A percentile compares a stretch with the other conserved stretches of the same genome.
These are phyloP conservation scores for Rubia yunnanensis DNA, from an alignment of 257 asterid species.

Conservation along the genomic window DNA sequence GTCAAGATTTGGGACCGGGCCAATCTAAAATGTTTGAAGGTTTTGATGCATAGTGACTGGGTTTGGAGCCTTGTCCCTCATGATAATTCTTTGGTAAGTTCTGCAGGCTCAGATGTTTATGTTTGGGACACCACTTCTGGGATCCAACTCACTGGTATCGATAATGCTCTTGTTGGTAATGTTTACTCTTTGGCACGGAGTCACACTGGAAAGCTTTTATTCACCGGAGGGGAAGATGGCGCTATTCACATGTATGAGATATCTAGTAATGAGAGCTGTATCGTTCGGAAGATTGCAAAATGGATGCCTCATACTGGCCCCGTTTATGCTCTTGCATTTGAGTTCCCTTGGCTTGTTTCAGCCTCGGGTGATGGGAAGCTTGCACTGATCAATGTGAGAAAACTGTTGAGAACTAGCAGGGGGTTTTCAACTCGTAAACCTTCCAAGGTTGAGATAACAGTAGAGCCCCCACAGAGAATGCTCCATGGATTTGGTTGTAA, in stretches of 20 bases:
- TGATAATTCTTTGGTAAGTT: slow-evolving; percentile 59
- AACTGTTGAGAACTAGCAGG: slow-evolving; percentile 45
- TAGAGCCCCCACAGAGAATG: slow-evolving; percentile 89
- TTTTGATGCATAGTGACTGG: slow-evolving; percentile 79
- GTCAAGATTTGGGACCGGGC: slow-evolving; percentile 77
- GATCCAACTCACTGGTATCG: slow-evolving; percentile 26
- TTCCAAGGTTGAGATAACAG: slow-evolving; percentile 28
- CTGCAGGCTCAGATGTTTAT: slow-evolving; percentile 68
- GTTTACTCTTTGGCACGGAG: slow-evolving; percentile 67
- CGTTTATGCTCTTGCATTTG: slow-evolving; percentile 83
- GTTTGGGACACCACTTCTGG: slow-evolving; percentile 67
- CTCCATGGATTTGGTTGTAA: slow-evolving; percentile 73
- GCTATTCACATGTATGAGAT: slow-evolving; percentile 86
- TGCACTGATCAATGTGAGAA: slow-evolving; percentile 75
- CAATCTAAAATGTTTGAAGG: slow-evolving; percentile 54
- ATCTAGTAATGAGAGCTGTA: slow-evolving; percentile 23
- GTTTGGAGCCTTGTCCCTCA: slow-evolving; percentile 90
- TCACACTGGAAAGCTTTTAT: slow-evolving; percentile 81
- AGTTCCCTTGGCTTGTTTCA: slow-evolving; percentile 91
- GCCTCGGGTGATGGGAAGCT: slow-evolving; percentile 86
- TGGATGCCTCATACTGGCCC: slow-evolving; percentile 87
- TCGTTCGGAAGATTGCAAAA: slow-evolving; percentile 45
- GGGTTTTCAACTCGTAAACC: slow-evolving; percentile 18
- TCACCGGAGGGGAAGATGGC: slow-evolving; percentile 95
- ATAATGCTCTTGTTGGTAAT: slow-evolving; percentile 49